Evolutionary conservation across 2,329 filamentous ascomycete genomes (phyloP).

Genomic region (Elsinoe batatas): DNA sequence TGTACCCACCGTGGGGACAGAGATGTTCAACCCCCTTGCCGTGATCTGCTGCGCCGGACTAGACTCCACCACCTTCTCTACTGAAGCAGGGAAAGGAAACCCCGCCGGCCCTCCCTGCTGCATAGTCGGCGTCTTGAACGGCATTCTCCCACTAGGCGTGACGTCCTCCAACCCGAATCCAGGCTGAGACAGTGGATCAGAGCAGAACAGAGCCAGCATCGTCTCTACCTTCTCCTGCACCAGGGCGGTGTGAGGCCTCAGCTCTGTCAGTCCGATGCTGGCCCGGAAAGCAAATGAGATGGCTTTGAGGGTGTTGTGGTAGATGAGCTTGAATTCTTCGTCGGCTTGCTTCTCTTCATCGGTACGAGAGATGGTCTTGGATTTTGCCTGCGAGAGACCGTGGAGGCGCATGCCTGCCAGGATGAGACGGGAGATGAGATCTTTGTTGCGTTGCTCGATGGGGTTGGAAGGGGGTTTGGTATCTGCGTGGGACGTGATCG

Average conservation of each 20-base stretch:
- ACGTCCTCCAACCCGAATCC: neutral
- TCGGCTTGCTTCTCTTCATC: conserved; percentile 28
- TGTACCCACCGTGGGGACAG: neutral
- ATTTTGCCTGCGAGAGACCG: conserved; percentile 34
- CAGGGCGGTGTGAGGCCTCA: conserved; percentile 33
- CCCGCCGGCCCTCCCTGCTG: neutral
- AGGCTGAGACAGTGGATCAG: conserved; percentile 29
- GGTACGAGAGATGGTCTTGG: conserved; percentile 17
- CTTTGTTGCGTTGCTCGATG: conserved; percentile 33
- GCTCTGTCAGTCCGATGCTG: conserved; percentile 28
- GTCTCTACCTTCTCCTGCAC: conserved; percentile 40
- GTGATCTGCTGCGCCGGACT: neutral
- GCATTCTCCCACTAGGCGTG: conserved; percentile 1
- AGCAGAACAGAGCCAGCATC: conserved; percentile 37
- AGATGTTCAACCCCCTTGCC: neutral
- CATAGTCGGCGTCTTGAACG: conserved; percentile 8
- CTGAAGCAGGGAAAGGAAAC: conserved; percentile 5
- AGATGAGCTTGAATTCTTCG: conserved; percentile 44
- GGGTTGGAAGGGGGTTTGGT: neutral
- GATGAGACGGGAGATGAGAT: conserved; percentile 39
- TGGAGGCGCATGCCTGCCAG: conserved; percentile 46
- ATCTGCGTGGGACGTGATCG: neutral
- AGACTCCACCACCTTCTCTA: neutral
- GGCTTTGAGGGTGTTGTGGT: conserved; percentile 43
- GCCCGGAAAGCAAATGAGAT: conserved; percentile 39